Base-by-base conservation (phyloP, 2,329 filamentous ascomycete species). In the Thyridium curvatum region DNA sequence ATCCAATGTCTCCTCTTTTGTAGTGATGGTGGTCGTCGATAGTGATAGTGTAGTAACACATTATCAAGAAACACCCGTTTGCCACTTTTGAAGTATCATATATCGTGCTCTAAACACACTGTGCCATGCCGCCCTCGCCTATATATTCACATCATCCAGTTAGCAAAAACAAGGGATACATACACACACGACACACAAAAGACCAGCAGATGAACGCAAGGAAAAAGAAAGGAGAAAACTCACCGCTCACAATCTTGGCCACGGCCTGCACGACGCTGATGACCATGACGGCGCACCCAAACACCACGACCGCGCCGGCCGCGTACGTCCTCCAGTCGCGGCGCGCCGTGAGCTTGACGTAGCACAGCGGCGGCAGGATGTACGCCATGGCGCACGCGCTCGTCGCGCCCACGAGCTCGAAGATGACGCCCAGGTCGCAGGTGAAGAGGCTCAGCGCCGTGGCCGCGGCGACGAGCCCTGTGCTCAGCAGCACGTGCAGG, bases 341-440 rank as follows among this genome's bases (percentile, higher is more conserved):
- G 49, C 81, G 69, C 41, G 81, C 89, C 49, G 86, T 91, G 43
- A 98, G 69, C 65, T 94, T 95, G 55, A 98, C 85, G 61, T 93
- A 98, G 64, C 93, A 98, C 40, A 97, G 67, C 18, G 93, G 93
- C 45, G 93, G 93, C 43, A 98, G 67, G 35, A 98, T 95, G 58
- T 97, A 98, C 1, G 93, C 93, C 60, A 98, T 74, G 7, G 88
- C 89, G 51, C 90, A 93, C 3, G 93, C 93, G 57, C 86, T 94
- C 29, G 93, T 98, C 7, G 93, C 89, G 45, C 93, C 93, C 41
- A 98, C 93, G 14, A 98, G 71, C 66, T 98, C 93, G 55, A 98
- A 96, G 2, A 98, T 91, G 33, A 86, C 79, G 38, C 93, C 93
- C 4, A 98, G 71, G 58, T 98, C 93, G 64, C 93, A 97, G 1